Base-by-base conservation (phyloP, 2,329 filamentous ascomycete genomes). In the Raffaelea ambrosiae region DNA sequence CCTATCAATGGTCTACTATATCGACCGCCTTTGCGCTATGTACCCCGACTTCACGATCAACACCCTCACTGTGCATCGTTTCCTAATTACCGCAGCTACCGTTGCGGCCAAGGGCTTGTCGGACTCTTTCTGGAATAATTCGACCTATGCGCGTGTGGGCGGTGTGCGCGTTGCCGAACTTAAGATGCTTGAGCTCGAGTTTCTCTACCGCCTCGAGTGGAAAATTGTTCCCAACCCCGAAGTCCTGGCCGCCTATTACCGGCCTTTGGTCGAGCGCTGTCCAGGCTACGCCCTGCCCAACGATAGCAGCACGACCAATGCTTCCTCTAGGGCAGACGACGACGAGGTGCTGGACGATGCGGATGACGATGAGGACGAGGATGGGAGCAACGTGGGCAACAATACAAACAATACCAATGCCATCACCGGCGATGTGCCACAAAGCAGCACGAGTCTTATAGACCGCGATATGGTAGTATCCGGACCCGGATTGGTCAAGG, bases 1-100 rank as follows among this genome's bases (percentile, higher is more conserved):
- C n/a, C 79, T 98, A 33, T 93, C 90, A 57, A 97, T 98, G 88
- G 93, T 98, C 49, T 98, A 94, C 63, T 98, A 97, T 61, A 97
- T 98, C 59, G 93, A 98, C 67, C 84, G 89, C 29, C 76, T 98
- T 20, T 98, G 91, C 66, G 84, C 87, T 11, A 73, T 95, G 50
- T 98, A 96, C 63, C 86, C 88, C 3, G 86, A 91, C 42, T 98
- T 98, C 64, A 96, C 90, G 23, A 94, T 98, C 57, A 95, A 90
- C 62, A 95, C 88, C 42, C 74, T 98, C 19, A 98, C 93, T 0
- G 91, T 98, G 3, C 93, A 98, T 68, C 89, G 93, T 9, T 98
- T 97, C 61, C 77, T 98, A 10, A 98, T 98, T 56, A 93, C 91
- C 2, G 89, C 90, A 19, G 91, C 90, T 10, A 96, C 93, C 0